Evolutionary conservation across 2,329 filamentous ascomycete species (phyloP).

Genomic region (Clarireedia sp.): DNA sequence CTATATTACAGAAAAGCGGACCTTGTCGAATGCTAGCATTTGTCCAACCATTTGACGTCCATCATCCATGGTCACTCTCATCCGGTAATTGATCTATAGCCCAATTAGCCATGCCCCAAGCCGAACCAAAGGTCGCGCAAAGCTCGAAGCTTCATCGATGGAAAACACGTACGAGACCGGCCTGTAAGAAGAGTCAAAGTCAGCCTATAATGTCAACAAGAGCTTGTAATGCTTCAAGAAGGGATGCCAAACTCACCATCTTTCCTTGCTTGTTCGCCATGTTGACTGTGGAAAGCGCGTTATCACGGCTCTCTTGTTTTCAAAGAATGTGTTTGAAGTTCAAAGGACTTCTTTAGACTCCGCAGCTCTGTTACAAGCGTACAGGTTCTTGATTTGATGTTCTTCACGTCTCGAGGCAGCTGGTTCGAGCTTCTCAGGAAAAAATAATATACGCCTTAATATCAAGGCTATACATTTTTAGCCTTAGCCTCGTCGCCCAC

Average conservation of each 20-base stretch:
- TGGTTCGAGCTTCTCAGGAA: conserved; percentile 9
- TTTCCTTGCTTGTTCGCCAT: conserved; percentile 96
- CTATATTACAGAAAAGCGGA: conserved; percentile 31
- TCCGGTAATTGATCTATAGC: conserved; percentile 92
- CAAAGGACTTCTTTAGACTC: conserved; percentile 27
- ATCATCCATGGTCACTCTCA: conserved; percentile 93
- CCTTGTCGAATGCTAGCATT: conserved; percentile 98
- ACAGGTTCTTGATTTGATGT: conserved; percentile 11
- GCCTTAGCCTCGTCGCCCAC: conserved; percentile 8
- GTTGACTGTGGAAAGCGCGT: conserved; percentile 36
- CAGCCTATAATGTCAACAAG: conserved; percentile 51
- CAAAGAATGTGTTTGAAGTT: conserved; percentile 31
- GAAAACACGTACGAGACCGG: conserved; percentile 57
- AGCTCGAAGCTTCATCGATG: conserved; percentile 27
- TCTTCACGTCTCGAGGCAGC: not conserved
- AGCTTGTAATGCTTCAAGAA: conserved; percentile 33
- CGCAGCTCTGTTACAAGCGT: conserved; percentile 20
- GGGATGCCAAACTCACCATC: conserved; percentile 67
- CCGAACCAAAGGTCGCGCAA: conserved; percentile 9
- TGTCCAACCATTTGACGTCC: conserved; percentile 94
- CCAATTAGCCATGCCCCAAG: conserved; percentile 15
- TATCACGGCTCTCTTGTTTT: conserved; percentile 30
- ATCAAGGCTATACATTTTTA: conserved; percentile 8
- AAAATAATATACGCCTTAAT: conserved; percentile 4
- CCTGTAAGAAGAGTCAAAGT: conserved; percentile 49